Evolutionary conservation across 2,329 filamentous ascomycete genomes (phyloP).

Genomic region (Aspergillus persii): DNA sequence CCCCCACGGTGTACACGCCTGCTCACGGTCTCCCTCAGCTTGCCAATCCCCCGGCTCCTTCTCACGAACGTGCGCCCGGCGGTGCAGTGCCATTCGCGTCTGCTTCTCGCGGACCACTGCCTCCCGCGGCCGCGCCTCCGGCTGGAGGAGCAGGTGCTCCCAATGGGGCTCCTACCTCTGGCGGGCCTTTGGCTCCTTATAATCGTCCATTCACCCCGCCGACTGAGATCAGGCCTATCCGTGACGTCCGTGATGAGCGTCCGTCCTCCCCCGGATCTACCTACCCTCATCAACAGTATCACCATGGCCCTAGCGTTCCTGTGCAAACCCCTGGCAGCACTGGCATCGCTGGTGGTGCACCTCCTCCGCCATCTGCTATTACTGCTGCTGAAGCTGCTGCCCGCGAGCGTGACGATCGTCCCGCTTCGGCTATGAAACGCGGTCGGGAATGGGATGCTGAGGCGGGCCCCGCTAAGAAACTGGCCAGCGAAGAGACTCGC

Average conservation of each 20-base stretch:
- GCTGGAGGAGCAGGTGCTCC: conserved; percentile 52
- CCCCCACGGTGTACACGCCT: conserved; percentile 51
- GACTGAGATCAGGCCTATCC: conserved; percentile 76
- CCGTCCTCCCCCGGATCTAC: conserved; percentile 88
- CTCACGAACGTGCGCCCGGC: conserved; percentile 39
- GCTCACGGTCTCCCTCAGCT: conserved; percentile 54
- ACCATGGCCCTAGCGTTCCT: conserved; percentile 67
- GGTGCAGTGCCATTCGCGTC: conserved; percentile 28
- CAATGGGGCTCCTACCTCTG: conserved; percentile 52
- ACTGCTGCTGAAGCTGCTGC: conserved; percentile 67
- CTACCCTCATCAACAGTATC: conserved; percentile 78
- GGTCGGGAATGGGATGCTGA: conserved; percentile 93
- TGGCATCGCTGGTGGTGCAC: conserved; percentile 67
- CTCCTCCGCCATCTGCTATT: conserved; percentile 62
- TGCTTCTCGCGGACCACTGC: conserved; percentile 44
- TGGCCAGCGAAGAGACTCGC: conserved; percentile 81
- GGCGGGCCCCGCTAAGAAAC: conserved; percentile 68
- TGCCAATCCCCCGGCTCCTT: conserved; percentile 44
- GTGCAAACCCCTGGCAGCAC: conserved; percentile 36
- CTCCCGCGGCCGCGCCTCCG: conserved; percentile 37
- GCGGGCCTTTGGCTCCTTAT: conserved; percentile 69
- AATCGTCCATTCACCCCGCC: conserved; percentile 72
- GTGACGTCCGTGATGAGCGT: conserved; percentile 82
- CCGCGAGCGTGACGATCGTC: conserved; percentile 69
- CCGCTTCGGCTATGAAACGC: conserved; percentile 77